phyloP scores from a whole-genome alignment of 2,329 filamentous ascomycete genomes.

The Aspergillus sp. region DNA sequence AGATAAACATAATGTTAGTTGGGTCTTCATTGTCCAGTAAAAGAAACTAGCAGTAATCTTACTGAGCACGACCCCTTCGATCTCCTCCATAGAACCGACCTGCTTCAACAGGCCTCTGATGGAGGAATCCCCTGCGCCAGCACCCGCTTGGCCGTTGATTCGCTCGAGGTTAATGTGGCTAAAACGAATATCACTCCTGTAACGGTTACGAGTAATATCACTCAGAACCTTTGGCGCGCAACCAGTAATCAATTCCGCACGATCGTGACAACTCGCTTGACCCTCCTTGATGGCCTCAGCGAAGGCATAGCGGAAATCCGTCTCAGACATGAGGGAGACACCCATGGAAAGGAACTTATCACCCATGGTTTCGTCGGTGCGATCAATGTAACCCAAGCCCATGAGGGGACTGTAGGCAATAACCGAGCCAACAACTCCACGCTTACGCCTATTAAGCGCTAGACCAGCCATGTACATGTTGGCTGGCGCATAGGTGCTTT shows the following conservation, averaged over 20 bases:
- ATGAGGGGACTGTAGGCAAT: constrained; percentile 45
- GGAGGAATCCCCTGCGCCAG: neutral
- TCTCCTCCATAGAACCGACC: neutral
- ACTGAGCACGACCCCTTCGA: neutral
- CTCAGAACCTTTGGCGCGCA: neutral
- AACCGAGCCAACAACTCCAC: constrained; percentile 43
- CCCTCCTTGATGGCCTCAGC: constrained; percentile 14
- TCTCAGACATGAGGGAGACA: constrained; percentile 1
- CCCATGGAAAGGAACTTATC: neutral
- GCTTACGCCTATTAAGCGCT: constrained; percentile 36
- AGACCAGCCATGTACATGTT: constrained; percentile 49
- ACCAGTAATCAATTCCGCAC: neutral
- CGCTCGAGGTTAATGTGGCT: neutral
- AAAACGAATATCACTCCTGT: neutral
- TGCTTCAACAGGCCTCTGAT: neutral
- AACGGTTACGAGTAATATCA: neutral
- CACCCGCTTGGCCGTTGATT: neutral
- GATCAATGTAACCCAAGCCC: constrained; percentile 47
- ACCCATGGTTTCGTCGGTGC: neutral
- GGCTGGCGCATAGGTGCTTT: constrained; percentile 51
- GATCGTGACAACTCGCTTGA: neutral
- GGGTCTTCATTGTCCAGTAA: neutral
- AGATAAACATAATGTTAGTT: neutral
- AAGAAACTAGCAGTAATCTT: neutral
- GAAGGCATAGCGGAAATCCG: constrained; percentile 14